Evolutionary conservation across 2,329 filamentous ascomycete species (phyloP).

Genomic region (Aspergillus bombycis): DNA sequence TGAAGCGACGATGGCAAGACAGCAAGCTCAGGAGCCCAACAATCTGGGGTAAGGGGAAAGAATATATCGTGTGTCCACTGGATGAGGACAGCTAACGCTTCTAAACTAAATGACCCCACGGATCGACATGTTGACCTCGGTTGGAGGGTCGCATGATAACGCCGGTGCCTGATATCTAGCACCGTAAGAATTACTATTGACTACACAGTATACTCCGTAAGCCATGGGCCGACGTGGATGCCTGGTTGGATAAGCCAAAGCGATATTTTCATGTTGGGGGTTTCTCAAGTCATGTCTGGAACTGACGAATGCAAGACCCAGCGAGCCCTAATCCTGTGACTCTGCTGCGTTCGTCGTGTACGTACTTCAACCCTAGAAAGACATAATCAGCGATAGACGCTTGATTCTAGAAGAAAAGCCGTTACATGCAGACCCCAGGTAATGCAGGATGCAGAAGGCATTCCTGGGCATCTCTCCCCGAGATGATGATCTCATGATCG

Average conservation of each 20-base stretch:
- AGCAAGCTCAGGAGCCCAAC: background rate
- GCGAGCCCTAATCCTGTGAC: background rate
- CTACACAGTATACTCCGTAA: too few relatives aligned
- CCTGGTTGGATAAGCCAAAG: background rate
- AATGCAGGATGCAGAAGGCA: background rate
- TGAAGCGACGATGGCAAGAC: background rate
- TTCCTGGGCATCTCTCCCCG: background rate
- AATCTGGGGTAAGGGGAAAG: slow-evolving; percentile 5
- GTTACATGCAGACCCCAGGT: background rate
- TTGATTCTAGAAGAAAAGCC: background rate
- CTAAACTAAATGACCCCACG: background rate
- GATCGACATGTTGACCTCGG: slow-evolving; percentile 13
- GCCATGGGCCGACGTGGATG: background rate
- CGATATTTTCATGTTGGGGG: too few relatives aligned
- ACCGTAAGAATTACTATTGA: background rate
- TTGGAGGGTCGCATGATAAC: slow-evolving; percentile 2
- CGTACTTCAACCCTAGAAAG: too few relatives aligned
- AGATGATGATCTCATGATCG: background rate
- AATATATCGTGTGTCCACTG: background rate
- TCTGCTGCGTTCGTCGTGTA: too few relatives aligned
- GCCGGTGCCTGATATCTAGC: background rate
- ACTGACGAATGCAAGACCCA: background rate
- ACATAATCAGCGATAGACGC: too few relatives aligned
- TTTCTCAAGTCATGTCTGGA: background rate
- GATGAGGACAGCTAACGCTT: background rate